phyloP scores from a whole-genome alignment of 2,329 filamentous ascomycete genomes.

The Ophiosphaerella narmari region DNA sequence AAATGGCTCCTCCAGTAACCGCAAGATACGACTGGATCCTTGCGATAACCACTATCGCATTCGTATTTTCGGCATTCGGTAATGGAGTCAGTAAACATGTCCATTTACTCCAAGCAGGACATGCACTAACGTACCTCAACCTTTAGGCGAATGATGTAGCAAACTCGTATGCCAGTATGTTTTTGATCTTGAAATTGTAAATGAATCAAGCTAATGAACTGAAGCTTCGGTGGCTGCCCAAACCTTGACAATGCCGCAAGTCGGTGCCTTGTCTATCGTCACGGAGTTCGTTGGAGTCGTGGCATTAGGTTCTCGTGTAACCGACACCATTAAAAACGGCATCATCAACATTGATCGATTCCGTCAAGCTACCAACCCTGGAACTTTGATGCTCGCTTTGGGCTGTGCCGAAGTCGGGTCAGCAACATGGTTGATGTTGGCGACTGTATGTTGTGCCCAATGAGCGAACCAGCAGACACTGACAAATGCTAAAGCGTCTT shows the following conservation, averaged over 20 bases:
- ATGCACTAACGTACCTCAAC: too few relatives aligned
- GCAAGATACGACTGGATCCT: conserved; percentile 4
- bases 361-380: conserved; percentile 46
- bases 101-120: conserved; percentile 26
- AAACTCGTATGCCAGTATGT: conserved; percentile 53
- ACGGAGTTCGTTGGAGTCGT: conserved; percentile 58
- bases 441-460: conserved; percentile 42
- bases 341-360: conserved; percentile 57
- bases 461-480: too few relatives aligned
- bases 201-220: too few relatives aligned
- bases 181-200: too few relatives aligned
- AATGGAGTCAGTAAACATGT: conserved; percentile 51
- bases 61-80: conserved; percentile 42
- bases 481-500: background rate
- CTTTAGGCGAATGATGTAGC: conserved; percentile 52
- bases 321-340: conserved; percentile 64
- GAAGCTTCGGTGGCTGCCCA: conserved; percentile 48
- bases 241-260: conserved; percentile 56
- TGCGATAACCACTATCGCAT: conserved; percentile 39
- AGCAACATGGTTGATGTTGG: conserved; percentile 60
- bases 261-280: conserved; percentile 51
- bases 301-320: conserved; percentile 56
- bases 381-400: conserved; percentile 62
- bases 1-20: conserved; percentile 1
- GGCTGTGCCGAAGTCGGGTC: conserved; percentile 59